Percentiles rank a stretch among this genome's conserved stretches.
These are phyloP conservation scores for Tetradesmus obliquus DNA, from an alignment of 139 green algal genomes.

Conservation along the genomic window DNA sequence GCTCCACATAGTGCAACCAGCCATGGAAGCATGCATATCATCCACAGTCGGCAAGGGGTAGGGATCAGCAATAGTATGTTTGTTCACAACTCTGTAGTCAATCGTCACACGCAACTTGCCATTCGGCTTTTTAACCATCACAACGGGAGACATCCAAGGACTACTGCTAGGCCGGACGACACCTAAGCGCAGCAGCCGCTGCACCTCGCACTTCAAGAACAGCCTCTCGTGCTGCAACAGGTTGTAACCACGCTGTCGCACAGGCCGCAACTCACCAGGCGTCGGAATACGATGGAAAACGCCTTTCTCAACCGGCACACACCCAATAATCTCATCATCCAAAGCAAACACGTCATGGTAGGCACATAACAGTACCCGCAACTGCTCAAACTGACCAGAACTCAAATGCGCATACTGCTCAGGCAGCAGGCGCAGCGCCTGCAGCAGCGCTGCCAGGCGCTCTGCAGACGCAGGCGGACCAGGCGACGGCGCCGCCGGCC, in stretches of 20 bases:
- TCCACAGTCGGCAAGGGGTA: slow-evolving; percentile 30
- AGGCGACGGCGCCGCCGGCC: too few relatives aligned
- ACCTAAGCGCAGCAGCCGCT: neutral
- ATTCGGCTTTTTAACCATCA: slow-evolving; percentile 28
- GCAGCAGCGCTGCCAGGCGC: neutral
- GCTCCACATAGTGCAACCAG: slow-evolving; percentile 2
- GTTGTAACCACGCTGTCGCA: neutral
- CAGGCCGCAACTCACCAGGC: neutral
- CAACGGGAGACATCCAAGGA: slow-evolving; percentile 37
- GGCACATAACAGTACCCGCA: neutral
- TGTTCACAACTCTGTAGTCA: slow-evolving; percentile 4
- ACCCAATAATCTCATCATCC: slow-evolving; percentile 26
- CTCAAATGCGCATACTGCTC: neutral
- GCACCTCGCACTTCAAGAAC: slow-evolving; percentile 25
- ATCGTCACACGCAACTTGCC: neutral
- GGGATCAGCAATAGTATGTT: neutral
- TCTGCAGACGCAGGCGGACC: too few relatives aligned
- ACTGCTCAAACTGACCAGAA: slow-evolving; percentile 15
- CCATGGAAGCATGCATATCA: slow-evolving; percentile 2
- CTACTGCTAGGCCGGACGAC: neutral
- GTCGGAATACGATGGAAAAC: slow-evolving; percentile 5
- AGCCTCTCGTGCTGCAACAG: neutral
- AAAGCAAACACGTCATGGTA: slow-evolving; percentile 25
- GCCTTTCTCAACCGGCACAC: slow-evolving; percentile 8
- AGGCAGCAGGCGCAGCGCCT: neutral